phyloP scores from a whole-genome alignment of 495 filamentous ascomycete species.

The Platismatia glauca region DNA sequence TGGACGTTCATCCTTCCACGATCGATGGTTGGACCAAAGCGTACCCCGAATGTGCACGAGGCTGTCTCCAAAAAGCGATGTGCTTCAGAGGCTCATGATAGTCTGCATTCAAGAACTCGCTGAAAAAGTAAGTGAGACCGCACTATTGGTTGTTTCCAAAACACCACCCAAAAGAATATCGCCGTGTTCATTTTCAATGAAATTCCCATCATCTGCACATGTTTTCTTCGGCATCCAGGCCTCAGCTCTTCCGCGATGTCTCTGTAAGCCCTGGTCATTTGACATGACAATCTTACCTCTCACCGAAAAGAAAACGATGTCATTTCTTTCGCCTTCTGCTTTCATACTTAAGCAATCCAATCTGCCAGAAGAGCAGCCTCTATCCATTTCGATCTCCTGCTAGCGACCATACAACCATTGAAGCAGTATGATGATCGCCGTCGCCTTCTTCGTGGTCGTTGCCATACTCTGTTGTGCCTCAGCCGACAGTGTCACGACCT shows the following conservation, averaged over 20 bases:
- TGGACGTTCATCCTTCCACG: not conserved
- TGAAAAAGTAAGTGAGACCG: not conserved
- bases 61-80: not conserved
- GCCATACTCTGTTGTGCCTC: not conserved
- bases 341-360: not conserved
- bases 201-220: not conserved
- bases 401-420: not conserved
- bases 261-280: not conserved
- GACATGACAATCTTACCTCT: too few relatives aligned
- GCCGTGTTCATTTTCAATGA: not conserved
- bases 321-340: not conserved
- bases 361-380: not conserved
- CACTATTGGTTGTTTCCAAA: not conserved
- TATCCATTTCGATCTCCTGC: not conserved
- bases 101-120: not conserved
- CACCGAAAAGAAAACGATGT: not conserved
- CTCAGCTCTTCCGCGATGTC: not conserved
- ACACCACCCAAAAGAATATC: not conserved
- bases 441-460: not conserved
- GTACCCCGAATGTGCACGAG: not conserved
- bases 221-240: not conserved
- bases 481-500: not conserved
- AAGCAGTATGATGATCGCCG: not conserved
- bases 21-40: not conserved
- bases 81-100: not conserved